Conservation (phyloP, 805 yeast genomes). For the Peterozyma xylosa region DNA sequence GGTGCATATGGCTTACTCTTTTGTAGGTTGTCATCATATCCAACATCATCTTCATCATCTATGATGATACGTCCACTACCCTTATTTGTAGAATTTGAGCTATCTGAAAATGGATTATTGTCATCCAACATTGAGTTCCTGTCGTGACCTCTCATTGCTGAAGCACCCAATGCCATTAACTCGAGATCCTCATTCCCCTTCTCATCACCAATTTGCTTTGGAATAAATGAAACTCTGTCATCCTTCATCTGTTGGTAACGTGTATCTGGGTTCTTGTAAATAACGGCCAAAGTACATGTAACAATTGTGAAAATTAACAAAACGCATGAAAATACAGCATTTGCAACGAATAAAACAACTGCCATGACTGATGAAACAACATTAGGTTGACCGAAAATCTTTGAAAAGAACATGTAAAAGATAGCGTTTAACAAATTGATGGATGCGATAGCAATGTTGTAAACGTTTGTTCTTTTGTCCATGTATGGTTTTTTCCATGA, state of each 20-base stretch:
- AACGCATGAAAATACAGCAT: slow-evolving; percentile 82
- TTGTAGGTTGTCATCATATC: background rate
- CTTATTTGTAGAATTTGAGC: slow-evolving; percentile 11
- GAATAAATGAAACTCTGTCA: slow-evolving; percentile 93
- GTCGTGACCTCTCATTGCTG: slow-evolving; percentile 59
- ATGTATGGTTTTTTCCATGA: slow-evolving; percentile 80
- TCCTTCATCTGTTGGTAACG: slow-evolving; percentile 95
- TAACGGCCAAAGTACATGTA: slow-evolving; percentile 76
- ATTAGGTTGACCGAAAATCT: slow-evolving; percentile 74
- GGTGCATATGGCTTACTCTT: too few relatives aligned
- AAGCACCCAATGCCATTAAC: slow-evolving; percentile 66
- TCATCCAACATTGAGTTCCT: slow-evolving; percentile 26
- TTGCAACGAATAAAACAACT: slow-evolving; percentile 78
- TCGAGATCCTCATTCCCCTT: slow-evolving; percentile 41
- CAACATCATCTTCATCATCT: slow-evolving; percentile 16
- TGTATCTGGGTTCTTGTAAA: slow-evolving; percentile 89
- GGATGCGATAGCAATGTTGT: slow-evolving; percentile 79
- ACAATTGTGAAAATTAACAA: slow-evolving; percentile 80
- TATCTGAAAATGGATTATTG: slow-evolving; percentile 13
- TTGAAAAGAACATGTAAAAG: slow-evolving; percentile 84
- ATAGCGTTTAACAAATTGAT: slow-evolving; percentile 77
- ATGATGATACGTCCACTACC: slow-evolving; percentile 19
- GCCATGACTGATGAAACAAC: slow-evolving; percentile 92
- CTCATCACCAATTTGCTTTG: slow-evolving; percentile 41
- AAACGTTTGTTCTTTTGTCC: slow-evolving; percentile 92